A percentile compares a stretch with the other conserved stretches of the same genome.
Evolutionary conservation across 371 early-diverging fungal genomes (phyloP).

Genomic region (Mucor plumbeus): DNA sequence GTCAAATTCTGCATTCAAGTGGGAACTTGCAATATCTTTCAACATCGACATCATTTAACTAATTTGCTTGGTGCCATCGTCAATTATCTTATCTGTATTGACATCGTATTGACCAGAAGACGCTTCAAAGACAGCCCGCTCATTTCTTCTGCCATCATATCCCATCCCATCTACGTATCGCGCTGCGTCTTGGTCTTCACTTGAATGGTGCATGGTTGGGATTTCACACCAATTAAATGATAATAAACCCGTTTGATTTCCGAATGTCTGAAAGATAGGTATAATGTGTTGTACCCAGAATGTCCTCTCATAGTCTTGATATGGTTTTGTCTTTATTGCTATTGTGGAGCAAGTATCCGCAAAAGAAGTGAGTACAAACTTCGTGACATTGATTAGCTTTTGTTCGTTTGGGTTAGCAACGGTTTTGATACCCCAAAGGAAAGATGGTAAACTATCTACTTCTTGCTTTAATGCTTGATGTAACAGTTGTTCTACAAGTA

Average conservation of each 20-base stretch:
- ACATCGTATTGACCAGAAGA: conserved; percentile 15
- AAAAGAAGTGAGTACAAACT: conserved; percentile 17
- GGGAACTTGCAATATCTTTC: conserved; percentile 23
- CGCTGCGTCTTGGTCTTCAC: conserved; percentile 1
- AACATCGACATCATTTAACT: conserved; percentile 17
- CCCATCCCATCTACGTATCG: conserved; percentile 7
- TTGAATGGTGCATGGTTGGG: background rate
- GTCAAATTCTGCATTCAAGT: conserved; percentile 15
- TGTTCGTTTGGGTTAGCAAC: background rate
- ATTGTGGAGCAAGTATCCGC: too few relatives aligned
- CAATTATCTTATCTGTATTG: conserved; percentile 17
- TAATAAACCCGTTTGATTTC: conserved; percentile 19
- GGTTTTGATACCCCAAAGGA: background rate
- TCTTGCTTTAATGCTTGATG: background rate
- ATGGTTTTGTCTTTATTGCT: too few relatives aligned
- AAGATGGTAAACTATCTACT: conserved; percentile 6
- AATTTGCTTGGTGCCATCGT: conserved; percentile 22
- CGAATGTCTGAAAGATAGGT: conserved; percentile 19
- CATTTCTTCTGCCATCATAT: conserved; percentile 10
- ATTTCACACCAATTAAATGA: conserved; percentile 16
- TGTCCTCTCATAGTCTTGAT: conserved; percentile 15
- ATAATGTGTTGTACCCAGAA: conserved; percentile 18
- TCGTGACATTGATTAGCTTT: conserved; percentile 1
- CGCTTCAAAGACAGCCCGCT: conserved; percentile 20
- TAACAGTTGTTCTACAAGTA: too few relatives aligned